Conservation (phyloP, 331 rosid genomes). For the Malus hybrid region DNA sequence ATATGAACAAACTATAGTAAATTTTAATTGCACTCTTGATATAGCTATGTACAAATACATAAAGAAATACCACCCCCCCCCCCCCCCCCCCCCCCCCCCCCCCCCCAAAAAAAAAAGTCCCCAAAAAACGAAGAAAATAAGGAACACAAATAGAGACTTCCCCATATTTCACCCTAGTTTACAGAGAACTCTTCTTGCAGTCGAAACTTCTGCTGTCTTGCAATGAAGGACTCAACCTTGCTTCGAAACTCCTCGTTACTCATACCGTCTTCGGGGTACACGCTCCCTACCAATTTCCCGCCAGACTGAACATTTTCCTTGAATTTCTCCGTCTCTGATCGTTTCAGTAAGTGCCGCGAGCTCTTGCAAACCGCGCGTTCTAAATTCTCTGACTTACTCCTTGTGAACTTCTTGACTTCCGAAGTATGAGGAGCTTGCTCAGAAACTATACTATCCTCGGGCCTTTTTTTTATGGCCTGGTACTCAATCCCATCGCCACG, state of each 20-base stretch:
- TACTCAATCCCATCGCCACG: not conserved
- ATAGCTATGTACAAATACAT: not conserved
- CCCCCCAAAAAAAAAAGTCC: not conserved
- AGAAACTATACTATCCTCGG: not conserved
- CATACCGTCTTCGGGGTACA: constrained; percentile 49
- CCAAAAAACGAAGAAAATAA: not conserved
- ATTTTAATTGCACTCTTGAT: not conserved
- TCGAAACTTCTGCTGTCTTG: constrained; percentile 58
- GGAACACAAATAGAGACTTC: not conserved
- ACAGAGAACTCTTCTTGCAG: constrained; percentile 38
- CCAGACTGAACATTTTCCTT: constrained; percentile 1
- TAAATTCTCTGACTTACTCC: constrained; percentile 37
- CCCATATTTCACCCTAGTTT: not conserved
- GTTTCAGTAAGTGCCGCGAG: constrained; percentile 10
- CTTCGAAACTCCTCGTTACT: constrained; percentile 66
- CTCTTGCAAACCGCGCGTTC: constrained; percentile 12
- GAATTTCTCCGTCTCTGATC: constrained; percentile 43
- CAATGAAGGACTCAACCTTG: constrained; percentile 79
- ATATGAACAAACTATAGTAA: not conserved
- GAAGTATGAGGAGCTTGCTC: not conserved
- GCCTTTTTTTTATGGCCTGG: not conserved
- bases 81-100: not conserved
- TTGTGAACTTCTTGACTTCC: constrained; percentile 23
- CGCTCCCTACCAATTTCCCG: not conserved
- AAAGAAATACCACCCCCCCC: not conserved